phyloP scores from a whole-genome alignment of 108 stramenopile species.

The Nitzschia sp. region DNA sequence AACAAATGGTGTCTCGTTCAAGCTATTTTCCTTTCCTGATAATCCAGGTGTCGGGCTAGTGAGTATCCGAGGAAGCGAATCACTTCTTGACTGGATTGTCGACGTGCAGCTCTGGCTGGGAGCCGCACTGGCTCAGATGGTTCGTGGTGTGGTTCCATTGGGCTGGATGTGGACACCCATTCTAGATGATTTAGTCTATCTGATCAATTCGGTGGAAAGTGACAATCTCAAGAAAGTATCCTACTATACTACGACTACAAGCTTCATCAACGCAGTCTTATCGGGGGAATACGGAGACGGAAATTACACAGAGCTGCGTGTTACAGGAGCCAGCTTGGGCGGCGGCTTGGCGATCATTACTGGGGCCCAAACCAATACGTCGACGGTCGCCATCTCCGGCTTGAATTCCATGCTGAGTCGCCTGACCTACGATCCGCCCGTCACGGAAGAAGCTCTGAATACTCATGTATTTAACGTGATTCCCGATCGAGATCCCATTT shows the following conservation, averaged over 20 bases:
- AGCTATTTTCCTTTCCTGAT: slow-evolving; percentile 37
- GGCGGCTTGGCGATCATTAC: slow-evolving; percentile 74
- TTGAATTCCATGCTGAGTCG: slow-evolving; percentile 53
- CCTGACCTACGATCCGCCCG: slow-evolving; percentile 59
- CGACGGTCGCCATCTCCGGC: slow-evolving; percentile 69
- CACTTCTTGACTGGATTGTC: slow-evolving; percentile 44
- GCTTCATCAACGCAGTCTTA: slow-evolving; percentile 14
- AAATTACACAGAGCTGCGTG: slow-evolving; percentile 8
- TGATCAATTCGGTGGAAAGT: slow-evolving; percentile 21
- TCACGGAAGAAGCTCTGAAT: slow-evolving; percentile 50
- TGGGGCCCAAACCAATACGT: slow-evolving; percentile 62
- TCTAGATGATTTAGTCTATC: slow-evolving; percentile 27
- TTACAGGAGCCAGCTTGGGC: slow-evolving; percentile 37
- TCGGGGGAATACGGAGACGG: slow-evolving; percentile 10
- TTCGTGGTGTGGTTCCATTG: slow-evolving; percentile 45
- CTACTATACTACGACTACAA: slow-evolving; percentile 19
- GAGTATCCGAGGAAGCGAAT: slow-evolving; percentile 57
- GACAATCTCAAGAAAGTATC: slow-evolving; percentile 30
- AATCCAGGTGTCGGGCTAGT: slow-evolving; percentile 32
- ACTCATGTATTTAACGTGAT: slow-evolving; percentile 63
- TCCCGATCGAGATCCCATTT: slow-evolving; percentile 63
- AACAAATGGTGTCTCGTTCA: slow-evolving; percentile 42
- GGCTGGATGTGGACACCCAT: slow-evolving; percentile 55
- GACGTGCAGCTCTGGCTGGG: slow-evolving; percentile 62
- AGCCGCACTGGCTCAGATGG: slow-evolving; percentile 43